These are phyloP conservation scores for Tylopilus sp. DNA, from an alignment of 768 basidiomycete genomes.

Conservation along the genomic window DNA sequence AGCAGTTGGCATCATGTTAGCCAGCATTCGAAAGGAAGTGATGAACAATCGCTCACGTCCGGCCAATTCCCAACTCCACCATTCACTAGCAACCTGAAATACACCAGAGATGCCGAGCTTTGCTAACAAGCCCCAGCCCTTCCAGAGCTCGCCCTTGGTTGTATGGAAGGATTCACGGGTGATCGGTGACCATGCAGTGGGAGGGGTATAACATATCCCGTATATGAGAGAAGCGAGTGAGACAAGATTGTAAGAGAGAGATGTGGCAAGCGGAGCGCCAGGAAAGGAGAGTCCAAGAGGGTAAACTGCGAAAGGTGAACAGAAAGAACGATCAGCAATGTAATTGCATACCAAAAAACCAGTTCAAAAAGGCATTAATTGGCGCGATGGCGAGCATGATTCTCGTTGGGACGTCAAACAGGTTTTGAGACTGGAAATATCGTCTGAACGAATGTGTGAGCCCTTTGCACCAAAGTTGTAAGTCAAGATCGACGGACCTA, in stretches of 20 bases:
- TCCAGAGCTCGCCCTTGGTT: conserved; percentile 59
- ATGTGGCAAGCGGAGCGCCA: conserved; percentile 89
- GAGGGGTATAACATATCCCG: conserved; percentile 50
- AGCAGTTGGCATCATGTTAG: neutral
- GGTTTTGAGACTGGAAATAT: conserved; percentile 77
- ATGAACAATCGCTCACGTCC: conserved; percentile 34
- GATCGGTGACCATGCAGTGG: conserved; percentile 73
- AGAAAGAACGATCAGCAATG: neutral
- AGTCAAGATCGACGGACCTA: conserved; percentile 45
- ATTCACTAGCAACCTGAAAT: conserved; percentile 80
- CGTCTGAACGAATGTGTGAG: conserved; percentile 27
- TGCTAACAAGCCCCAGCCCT: conserved; percentile 61
- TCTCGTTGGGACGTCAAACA: conserved; percentile 82
- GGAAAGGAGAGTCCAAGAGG: conserved; percentile 81
- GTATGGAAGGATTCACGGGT: conserved; percentile 37
- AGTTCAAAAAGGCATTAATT: conserved; percentile 80
- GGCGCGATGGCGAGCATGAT: conserved; percentile 83
- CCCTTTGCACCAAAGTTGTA: neutral
- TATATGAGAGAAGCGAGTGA: conserved; percentile 58
- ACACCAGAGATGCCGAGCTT: conserved; percentile 82
- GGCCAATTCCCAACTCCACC: conserved; percentile 96
- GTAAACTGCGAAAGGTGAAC: conserved; percentile 25
- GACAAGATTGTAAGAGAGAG: conserved; percentile 87
- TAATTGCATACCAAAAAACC: conserved; percentile 62
- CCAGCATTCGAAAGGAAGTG: neutral